Conservation (phyloP, 768 basidiomycete species). For the Trichaptum fuscoviolaceum region DNA sequence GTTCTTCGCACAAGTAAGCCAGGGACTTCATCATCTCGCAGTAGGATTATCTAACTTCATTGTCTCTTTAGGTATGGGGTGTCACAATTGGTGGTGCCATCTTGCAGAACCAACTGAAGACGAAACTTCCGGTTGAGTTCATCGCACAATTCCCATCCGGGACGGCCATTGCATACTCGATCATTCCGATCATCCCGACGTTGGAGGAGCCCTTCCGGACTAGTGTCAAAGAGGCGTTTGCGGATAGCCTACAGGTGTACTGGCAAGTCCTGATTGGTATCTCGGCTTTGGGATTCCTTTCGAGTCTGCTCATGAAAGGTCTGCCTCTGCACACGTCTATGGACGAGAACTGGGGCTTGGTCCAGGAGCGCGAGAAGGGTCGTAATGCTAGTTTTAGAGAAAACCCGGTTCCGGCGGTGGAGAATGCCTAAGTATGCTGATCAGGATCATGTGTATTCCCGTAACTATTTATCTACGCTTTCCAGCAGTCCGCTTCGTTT, state of each 20-base stretch:
- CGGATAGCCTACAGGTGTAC: constrained; percentile 30
- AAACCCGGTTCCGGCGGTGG: too few relatives aligned
- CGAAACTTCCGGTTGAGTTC: constrained; percentile 36
- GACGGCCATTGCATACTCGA: constrained; percentile 38
- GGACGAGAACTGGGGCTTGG: constrained; percentile 30
- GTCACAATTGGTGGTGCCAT: constrained; percentile 44
- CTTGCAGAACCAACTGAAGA: constrained; percentile 44
- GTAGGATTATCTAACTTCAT: too few relatives aligned
- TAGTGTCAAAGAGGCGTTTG: constrained; percentile 39
- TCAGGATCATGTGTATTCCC: too few relatives aligned
- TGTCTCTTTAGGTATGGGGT: constrained; percentile 31
- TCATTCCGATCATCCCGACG: constrained; percentile 35
- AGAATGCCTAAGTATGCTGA: too few relatives aligned
- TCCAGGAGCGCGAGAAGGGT: too few relatives aligned
- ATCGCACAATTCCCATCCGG: constrained; percentile 29
- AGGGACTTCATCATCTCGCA: too few relatives aligned
- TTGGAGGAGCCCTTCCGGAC: constrained; percentile 29
- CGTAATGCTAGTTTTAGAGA: too few relatives aligned
- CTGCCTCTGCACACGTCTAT: constrained; percentile 26
- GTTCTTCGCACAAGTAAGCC: constrained; percentile 27
- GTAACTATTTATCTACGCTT: too few relatives aligned
- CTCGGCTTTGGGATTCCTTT: constrained; percentile 29
- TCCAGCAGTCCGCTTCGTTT: too few relatives aligned
- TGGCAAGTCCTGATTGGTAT: constrained; percentile 42
- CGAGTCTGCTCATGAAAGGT: constrained; percentile 28